Evolutionary conservation across 345 rosid genomes (phyloP).

Genomic region (Laguncularia racemosa): DNA sequence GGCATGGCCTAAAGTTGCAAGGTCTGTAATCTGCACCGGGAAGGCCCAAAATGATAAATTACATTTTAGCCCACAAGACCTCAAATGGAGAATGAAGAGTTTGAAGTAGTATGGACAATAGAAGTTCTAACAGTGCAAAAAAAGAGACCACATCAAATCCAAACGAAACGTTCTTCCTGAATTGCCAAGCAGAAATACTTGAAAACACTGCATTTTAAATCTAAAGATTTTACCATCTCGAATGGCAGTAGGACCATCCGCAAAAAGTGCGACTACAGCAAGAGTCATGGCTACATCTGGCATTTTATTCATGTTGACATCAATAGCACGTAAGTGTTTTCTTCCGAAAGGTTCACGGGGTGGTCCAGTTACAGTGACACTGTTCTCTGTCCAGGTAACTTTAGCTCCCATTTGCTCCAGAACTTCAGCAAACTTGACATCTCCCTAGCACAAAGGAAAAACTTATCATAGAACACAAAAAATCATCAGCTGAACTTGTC

Average conservation of each 20-base stretch:
- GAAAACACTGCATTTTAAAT: background rate
- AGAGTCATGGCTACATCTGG: constrained; percentile 98
- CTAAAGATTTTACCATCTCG: constrained; percentile 62
- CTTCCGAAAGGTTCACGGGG: constrained; percentile 59
- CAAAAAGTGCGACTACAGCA: constrained; percentile 90
- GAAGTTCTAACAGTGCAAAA: no score
- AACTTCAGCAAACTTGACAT: constrained; percentile 90
- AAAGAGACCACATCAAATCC: no score
- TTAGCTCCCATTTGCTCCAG: constrained; percentile 95
- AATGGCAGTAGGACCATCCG: constrained; percentile 92
- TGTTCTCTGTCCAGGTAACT: constrained; percentile 86
- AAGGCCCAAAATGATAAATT: no score
- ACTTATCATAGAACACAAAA: no score
- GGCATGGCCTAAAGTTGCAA: no score
- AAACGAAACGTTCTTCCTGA: no score
- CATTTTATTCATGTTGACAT: constrained; percentile 99
- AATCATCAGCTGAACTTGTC: no score
- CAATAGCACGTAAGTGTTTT: constrained; percentile 69
- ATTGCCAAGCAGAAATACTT: background rate
- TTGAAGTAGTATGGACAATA: no score
- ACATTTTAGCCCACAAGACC: no score
- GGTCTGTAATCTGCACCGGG: no score
- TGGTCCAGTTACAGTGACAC: constrained; percentile 91
- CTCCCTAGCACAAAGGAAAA: constrained; percentile 44
- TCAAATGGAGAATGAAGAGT: no score